A percentile compares a stretch with the other conserved stretches of the same genome.
phyloP scores from a whole-genome alignment of 352 stramenopile species.

The Phytophthora pseudosyringae region DNA sequence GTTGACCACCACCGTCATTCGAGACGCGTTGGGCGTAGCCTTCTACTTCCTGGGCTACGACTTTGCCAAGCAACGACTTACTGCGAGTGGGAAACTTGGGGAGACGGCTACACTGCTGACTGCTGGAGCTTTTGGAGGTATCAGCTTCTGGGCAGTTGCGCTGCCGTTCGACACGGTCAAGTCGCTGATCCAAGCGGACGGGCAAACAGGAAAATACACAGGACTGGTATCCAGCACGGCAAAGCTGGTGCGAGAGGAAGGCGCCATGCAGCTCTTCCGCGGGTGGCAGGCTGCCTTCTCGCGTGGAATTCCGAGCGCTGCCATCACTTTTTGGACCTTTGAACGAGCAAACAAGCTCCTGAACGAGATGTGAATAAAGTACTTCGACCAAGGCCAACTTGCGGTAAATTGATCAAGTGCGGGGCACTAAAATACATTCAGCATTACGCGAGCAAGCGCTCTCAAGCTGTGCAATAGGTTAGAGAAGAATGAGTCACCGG shows the following conservation, averaged over 20 bases:
- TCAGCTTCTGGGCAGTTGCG: conserved; percentile 87
- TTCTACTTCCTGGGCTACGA: conserved; percentile 91
- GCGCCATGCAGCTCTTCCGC: conserved; percentile 70
- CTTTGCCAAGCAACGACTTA: conserved; percentile 57
- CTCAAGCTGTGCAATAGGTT: conserved; percentile 23
- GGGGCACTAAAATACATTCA: conserved; percentile 16
- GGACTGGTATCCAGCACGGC: conserved; percentile 48
- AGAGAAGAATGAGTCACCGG: conserved; percentile 6
- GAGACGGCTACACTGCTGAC: conserved; percentile 63
- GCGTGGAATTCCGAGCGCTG: conserved; percentile 72
- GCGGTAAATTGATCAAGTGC: conserved; percentile 5
- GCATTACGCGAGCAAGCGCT: conserved; percentile 3
- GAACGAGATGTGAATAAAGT: conserved; percentile 34
- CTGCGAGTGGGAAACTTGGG: conserved; percentile 28
- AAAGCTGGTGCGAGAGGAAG: conserved; percentile 59
- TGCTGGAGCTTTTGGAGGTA: conserved; percentile 74
- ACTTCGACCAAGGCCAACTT: conserved; percentile 1
- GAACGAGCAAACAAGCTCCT: conserved; percentile 68
- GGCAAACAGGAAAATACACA: conserved; percentile 45
- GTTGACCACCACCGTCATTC: conserved; percentile 74
- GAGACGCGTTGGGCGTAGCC: conserved; percentile 85
- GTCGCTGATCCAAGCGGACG: conserved; percentile 82
- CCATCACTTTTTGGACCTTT: conserved; percentile 86
- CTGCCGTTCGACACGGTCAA: conserved; percentile 89
- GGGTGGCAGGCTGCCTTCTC: conserved; percentile 86